These are phyloP conservation scores for Fusarium burgessii DNA, from an alignment of 2,329 filamentous ascomycete genomes.

Conservation along the genomic window DNA sequence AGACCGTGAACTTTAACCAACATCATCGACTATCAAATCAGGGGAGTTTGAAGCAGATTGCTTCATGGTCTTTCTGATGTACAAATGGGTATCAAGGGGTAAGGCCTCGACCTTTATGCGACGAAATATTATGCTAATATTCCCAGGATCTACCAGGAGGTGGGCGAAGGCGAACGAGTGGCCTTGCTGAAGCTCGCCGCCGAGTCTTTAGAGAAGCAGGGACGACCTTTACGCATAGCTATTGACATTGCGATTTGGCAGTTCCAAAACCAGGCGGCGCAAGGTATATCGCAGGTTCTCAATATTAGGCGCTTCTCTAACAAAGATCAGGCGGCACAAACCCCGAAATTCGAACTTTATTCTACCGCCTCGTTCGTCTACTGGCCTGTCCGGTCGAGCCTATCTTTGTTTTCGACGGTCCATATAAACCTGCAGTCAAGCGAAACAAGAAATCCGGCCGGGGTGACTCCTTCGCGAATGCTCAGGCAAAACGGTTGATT, in stretches of 20 bases:
- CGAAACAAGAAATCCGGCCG: slow-evolving; percentile 80
- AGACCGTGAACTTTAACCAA: slow-evolving; percentile 33
- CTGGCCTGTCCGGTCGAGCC: slow-evolving; percentile 83
- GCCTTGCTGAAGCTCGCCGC: slow-evolving; percentile 86
- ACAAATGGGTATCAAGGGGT: slow-evolving; percentile 76
- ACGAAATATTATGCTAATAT: neutral
- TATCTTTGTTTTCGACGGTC: slow-evolving; percentile 91
- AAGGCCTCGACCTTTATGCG: slow-evolving; percentile 1
- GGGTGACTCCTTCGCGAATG: slow-evolving; percentile 74
- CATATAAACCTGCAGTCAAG: slow-evolving; percentile 87
- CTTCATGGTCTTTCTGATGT: slow-evolving; percentile 20
- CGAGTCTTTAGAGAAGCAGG: slow-evolving; percentile 77
- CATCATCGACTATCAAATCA: slow-evolving; percentile 31
- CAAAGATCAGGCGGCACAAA: slow-evolving; percentile 77
- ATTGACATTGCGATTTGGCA: slow-evolving; percentile 98
- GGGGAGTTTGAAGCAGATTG: slow-evolving; percentile 6
- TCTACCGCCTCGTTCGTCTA: slow-evolving; percentile 87
- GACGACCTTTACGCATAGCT: slow-evolving; percentile 83
- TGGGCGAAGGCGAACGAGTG: slow-evolving; percentile 82
- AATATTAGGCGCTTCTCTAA: slow-evolving; percentile 13
- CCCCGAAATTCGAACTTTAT: slow-evolving; percentile 89
- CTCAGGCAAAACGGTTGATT: slow-evolving; percentile 85
- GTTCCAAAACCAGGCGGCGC: slow-evolving; percentile 88
- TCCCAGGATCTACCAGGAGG: slow-evolving; percentile 86
- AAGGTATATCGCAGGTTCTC: slow-evolving; percentile 60